Evolutionary conservation across 129 eudicot genomes (phyloP).

Genomic region (Smallanthus sonchifolius): DNA sequence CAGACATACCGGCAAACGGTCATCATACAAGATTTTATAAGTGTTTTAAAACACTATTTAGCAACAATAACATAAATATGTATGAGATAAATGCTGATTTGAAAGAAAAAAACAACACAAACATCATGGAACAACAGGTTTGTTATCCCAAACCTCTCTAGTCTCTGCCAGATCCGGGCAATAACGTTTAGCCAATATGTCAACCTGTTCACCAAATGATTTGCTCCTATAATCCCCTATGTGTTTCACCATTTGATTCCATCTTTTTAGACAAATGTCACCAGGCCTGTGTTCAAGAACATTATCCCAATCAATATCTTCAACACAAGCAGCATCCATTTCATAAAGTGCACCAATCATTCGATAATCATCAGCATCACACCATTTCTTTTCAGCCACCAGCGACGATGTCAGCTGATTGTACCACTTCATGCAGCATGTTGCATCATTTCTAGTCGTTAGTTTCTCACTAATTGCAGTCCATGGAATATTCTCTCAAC

Average conservation of each 20-base stretch:
- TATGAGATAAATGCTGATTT: neutral
- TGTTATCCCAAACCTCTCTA: constrained; percentile 5
- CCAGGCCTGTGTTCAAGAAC: constrained; percentile 15
- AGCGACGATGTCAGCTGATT: neutral
- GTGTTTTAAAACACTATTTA: no score
- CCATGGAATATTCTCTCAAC: constrained; percentile 10
- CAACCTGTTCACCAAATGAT: neutral
- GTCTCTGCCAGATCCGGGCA: constrained; percentile 5
- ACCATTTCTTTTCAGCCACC: constrained; percentile 13
- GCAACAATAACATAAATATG: no score
- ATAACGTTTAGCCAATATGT: constrained; percentile 6
- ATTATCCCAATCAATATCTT: constrained; percentile 10
- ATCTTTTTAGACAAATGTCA: neutral
- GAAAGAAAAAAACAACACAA: neutral
- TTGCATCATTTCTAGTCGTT: constrained; percentile 2
- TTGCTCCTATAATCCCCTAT: neutral
- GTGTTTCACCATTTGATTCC: constrained; percentile 10
- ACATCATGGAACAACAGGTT: constrained; percentile 8
- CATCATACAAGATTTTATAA: no score
- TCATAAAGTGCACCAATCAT: constrained; percentile 6
- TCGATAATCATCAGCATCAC: constrained; percentile 7
- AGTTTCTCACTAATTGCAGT: constrained; percentile 7
- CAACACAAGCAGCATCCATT: constrained; percentile 6
- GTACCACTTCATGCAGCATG: constrained; percentile 9
- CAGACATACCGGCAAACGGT: no score